Conservation (phyloP, 345 rosid genomes). For the Kernera saxatilis region DNA sequence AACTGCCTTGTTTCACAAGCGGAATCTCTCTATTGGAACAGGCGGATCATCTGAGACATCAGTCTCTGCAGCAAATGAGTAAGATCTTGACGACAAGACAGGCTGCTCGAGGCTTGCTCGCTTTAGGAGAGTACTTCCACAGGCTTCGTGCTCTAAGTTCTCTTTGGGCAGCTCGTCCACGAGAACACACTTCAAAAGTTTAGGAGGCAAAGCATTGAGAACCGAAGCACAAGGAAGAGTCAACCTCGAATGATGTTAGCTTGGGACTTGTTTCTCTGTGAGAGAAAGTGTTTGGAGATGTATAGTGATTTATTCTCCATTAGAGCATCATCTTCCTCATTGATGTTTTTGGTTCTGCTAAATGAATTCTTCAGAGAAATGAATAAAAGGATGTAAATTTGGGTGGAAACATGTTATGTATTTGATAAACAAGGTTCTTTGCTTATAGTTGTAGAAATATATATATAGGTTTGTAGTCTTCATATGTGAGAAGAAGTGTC, state of each 20-base stretch:
- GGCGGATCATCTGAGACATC: constrained; percentile 90
- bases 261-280: constrained; percentile 9
- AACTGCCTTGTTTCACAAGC: background rate
- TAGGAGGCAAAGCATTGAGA: constrained; percentile 4
- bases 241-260: constrained; percentile 1
- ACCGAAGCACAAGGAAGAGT: constrained; percentile 5
- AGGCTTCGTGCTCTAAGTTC: constrained; percentile 92
- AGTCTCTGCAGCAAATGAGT: constrained; percentile 70
- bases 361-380: background rate
- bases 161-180: constrained; percentile 87
- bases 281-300: constrained; percentile 1
- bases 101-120: constrained; percentile 79
- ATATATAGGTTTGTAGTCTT: background rate
- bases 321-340: constrained; percentile 10
- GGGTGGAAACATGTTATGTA: constrained; percentile 17
- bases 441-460: constrained; percentile 13
- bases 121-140: constrained; percentile 68
- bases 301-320: constrained; percentile 14
- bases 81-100: constrained; percentile 73
- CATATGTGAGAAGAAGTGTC: background rate
- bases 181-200: constrained; percentile 39
- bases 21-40: constrained; percentile 26
- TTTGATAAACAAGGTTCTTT: constrained; percentile 7
- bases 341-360: constrained; percentile 12
- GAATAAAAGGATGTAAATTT: constrained; percentile 18